These are phyloP conservation scores for Myriosclerotinia curreyana DNA, from an alignment of 2,329 filamentous ascomycete genomes.

Conservation along the genomic window DNA sequence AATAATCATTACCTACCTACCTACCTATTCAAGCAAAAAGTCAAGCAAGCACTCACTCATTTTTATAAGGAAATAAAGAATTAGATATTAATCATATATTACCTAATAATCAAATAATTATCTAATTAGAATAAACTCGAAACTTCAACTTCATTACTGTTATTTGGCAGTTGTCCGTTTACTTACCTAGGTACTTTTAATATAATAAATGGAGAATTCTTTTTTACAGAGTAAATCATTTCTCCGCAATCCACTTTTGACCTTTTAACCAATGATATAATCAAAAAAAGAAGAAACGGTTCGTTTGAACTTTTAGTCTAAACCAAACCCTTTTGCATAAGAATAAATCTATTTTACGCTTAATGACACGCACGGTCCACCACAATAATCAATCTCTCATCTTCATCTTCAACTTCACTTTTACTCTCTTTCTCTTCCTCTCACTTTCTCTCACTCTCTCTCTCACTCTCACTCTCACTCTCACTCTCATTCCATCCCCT, in stretches of 20 bases:
- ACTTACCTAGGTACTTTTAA: too few relatives aligned
- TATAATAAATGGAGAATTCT: too few relatives aligned
- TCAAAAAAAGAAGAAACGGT: conserved; percentile 8
- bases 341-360: too few relatives aligned
- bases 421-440: neutral
- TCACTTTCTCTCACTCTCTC: neutral
- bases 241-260: conserved; percentile 11
- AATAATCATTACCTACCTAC: neutral
- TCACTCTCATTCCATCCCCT: neutral
- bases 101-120: neutral
- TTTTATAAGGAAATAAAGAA: neutral
- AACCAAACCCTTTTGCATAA: conserved; percentile 15
- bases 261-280: neutral
- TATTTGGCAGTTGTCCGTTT: neutral
- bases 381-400: too few relatives aligned
- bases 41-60: neutral
- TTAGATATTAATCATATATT: neutral
- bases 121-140: neutral
- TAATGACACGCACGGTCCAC: neutral
- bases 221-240: neutral
- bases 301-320: too few relatives aligned
- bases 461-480: neutral
- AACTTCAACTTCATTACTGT: too few relatives aligned
- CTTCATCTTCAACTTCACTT: neutral
- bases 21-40: neutral